These are phyloP conservation scores for Suhomyces pyralidae DNA, from an alignment of 805 yeast species.

Conservation along the genomic window DNA sequence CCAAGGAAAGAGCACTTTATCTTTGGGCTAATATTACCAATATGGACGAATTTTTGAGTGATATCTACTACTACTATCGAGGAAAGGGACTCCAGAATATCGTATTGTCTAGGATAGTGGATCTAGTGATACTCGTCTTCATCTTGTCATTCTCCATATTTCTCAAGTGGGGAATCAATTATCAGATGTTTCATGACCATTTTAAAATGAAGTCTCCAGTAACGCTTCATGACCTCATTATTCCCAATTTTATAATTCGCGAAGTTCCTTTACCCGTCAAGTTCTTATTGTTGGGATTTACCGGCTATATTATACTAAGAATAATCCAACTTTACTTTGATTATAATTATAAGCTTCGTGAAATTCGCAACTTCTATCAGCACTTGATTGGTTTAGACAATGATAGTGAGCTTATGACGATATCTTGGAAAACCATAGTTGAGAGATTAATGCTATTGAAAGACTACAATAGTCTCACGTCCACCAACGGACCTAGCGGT, in stretches of 20 bases:
- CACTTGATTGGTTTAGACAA: constrained; percentile 70
- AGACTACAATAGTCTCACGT: constrained; percentile 74
- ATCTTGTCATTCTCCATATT: constrained; percentile 77
- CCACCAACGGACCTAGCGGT: constrained; percentile 24
- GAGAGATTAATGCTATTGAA: constrained; percentile 68
- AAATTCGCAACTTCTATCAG: constrained; percentile 72
- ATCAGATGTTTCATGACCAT: constrained; percentile 28
- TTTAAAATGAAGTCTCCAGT: constrained; percentile 19
- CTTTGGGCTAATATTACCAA: constrained; percentile 96
- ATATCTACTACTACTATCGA: constrained; percentile 77
- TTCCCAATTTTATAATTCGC: constrained; percentile 44
- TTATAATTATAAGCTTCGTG: constrained; percentile 58
- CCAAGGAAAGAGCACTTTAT: constrained; percentile 79
- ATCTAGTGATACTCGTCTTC: constrained; percentile 72
- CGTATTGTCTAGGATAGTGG: constrained; percentile 60
- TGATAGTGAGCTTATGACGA: constrained; percentile 78
- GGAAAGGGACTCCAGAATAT: constrained; percentile 86
- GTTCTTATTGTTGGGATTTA: constrained; percentile 60
- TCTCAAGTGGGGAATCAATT: constrained; percentile 78
- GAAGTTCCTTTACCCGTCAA: constrained; percentile 47
- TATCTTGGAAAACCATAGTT: constrained; percentile 88
- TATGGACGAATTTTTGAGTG: constrained; percentile 79
- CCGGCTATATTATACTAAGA: constrained; percentile 50
- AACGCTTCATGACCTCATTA: constrained; percentile 33
- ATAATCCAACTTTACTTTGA: constrained; percentile 57